Percentiles rank a stretch among this genome's conserved stretches.
Conservation (phyloP, 2,329 filamentous ascomycete species). For the Alternaria ventricosa region DNA sequence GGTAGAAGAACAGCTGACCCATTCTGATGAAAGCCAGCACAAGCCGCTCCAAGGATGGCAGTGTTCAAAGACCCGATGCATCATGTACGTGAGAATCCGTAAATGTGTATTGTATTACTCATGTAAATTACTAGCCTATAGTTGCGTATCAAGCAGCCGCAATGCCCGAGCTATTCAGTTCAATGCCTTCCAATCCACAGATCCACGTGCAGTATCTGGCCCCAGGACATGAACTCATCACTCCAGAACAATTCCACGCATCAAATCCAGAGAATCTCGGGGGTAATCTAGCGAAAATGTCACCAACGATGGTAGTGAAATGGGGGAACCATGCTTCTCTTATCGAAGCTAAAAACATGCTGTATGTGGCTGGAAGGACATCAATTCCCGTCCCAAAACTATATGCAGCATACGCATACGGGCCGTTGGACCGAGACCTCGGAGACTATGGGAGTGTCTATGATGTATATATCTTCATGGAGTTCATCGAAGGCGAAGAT, state of each 20-base stretch:
- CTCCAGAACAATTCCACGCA: constrained; percentile 18
- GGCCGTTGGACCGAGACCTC: constrained; percentile 19
- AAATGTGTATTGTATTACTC: not conserved
- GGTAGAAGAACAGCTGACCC: not conserved
- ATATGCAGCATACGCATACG: constrained; percentile 25
- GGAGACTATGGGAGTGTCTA: constrained; percentile 18
- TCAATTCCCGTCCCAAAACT: constrained; percentile 26
- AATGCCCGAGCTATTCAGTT: constrained; percentile 25
- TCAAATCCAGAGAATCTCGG: constrained; percentile 9
- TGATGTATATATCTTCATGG: constrained; percentile 27
- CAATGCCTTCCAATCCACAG: constrained; percentile 20
- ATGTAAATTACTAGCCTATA: constrained; percentile 13
- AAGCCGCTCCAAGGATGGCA: not conserved
- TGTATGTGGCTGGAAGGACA: constrained; percentile 23
- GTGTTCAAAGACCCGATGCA: not conserved
- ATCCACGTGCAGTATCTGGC: constrained; percentile 22
- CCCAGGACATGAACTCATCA: constrained; percentile 23
- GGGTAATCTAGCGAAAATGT: constrained; percentile 13
- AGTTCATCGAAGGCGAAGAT: constrained; percentile 24
- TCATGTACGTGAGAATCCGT: constrained; percentile 1
- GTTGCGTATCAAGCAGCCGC: constrained; percentile 18
- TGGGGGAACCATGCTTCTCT: constrained; percentile 25
- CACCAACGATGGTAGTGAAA: constrained; percentile 20
- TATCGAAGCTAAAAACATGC: constrained; percentile 25
- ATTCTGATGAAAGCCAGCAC: not conserved